Base-by-base conservation (phyloP, 495 filamentous ascomycete species). In the Aspergillus ostianus region DNA sequence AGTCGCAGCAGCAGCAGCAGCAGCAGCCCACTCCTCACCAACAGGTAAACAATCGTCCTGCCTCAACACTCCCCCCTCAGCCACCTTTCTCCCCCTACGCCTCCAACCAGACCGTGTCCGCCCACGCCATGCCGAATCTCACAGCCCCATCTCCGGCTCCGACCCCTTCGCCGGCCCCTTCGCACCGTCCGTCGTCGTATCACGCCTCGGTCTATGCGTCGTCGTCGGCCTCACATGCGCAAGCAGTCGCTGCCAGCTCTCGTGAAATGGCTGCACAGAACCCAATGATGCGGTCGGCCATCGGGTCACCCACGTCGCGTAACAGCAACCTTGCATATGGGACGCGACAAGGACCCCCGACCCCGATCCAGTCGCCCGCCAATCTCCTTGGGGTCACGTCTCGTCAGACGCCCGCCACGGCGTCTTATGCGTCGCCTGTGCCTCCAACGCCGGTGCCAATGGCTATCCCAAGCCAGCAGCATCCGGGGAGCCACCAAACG, bases 121-220 rank as follows among this genome's bases (percentile, higher is more conserved):
- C 62, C 13, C 66, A 60, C 0, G 61, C 68, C 6, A 51, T 75
- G 61, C 63, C 65, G 50, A 67, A 64, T 44, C 64, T 72, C 51
- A 58, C 70, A 18, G 69, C 66, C 3, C 75, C 73, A 13, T 76
- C 76, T 8, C 70, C 77, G 15, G 73, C 73, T 1, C 73, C 76
- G 7, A 78, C 77, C 9, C 75, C 72, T 46, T 68, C 77, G 5
- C 75, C 72, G n/a, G 68, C 70, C 29, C 62, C 65, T 10, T 63
- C 72, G 27, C 76, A 78, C 45, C 71, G 76, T 48, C 63, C 65
- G 4, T 49, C 66, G 4, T 49, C 66, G 3, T 80, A 79, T 60
- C 68, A 71, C 19, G 67, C 57, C 4, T 61, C 65, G 50, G 64
- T 66, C 10, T 72, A 64, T 61, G 69, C 73, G 17, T 71, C 73